Conservation (phyloP, 2,329 filamentous ascomycete species). For the Verticillium zaregamsianum region DNA sequence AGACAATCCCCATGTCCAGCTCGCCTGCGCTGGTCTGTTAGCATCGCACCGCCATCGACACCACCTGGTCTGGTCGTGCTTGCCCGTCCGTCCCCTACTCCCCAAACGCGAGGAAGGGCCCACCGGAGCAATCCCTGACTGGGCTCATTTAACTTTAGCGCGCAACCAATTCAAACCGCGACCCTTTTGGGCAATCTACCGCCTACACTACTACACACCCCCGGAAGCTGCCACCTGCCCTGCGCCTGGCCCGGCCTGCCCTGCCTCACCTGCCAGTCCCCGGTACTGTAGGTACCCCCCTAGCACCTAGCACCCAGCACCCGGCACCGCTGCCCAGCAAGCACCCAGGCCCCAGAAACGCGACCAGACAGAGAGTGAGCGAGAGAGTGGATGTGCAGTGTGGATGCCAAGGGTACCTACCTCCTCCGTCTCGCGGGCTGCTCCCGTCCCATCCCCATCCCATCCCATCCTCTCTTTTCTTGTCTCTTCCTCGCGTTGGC, state of each 20-base stretch:
- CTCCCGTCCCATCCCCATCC: constrained; percentile 26
- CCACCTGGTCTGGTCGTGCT: neutral
- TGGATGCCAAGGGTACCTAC: constrained; percentile 14
- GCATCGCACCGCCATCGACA: neutral
- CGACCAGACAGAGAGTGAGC: neutral
- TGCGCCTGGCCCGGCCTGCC: neutral
- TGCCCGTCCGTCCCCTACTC: neutral
- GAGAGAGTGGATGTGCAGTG: neutral
- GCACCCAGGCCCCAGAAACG: neutral
- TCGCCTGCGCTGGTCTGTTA: neutral
- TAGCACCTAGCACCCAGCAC: too few relatives aligned
- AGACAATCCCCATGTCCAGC: neutral
- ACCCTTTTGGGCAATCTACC: constrained; percentile 32
- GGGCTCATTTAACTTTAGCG: constrained; percentile 38
- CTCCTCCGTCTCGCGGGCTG: constrained; percentile 23
- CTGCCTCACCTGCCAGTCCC: neutral
- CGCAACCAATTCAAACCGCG: constrained; percentile 27
- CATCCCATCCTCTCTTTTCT: constrained; percentile 20
- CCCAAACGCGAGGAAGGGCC: constrained; percentile 3
- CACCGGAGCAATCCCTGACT: constrained; percentile 18
- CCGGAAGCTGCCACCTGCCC: neutral
- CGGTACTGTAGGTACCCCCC: neutral
- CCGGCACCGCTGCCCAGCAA: neutral
- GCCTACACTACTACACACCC: neutral
- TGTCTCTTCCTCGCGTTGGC: constrained; percentile 7